Evolutionary conservation across 164 flowering plant species (phyloP).

Genomic region (Amborella trichopoda): DNA sequence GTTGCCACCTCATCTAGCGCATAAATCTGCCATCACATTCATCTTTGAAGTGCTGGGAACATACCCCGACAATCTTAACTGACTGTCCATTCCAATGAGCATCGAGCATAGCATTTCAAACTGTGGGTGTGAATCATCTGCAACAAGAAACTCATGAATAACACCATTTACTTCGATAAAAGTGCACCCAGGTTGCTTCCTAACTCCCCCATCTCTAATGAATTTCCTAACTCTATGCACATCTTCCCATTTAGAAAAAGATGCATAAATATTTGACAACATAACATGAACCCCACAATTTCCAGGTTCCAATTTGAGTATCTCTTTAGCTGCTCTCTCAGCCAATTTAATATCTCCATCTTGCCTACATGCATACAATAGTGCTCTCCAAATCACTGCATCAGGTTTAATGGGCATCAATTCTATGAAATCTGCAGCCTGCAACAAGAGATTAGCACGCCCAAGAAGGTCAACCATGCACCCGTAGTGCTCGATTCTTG

Average conservation of each 20-base stretch:
- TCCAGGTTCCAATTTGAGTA: slow-evolving; percentile 21
- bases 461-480: too few species aligned
- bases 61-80: too few species aligned
- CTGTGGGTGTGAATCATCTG: slow-evolving; percentile 17
- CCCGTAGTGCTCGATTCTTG: too few species aligned
- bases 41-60: too few species aligned
- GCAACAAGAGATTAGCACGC: slow-evolving; percentile 20
- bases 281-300: slow-evolving; percentile 20
- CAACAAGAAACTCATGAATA: slow-evolving; percentile 21
- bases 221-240: slow-evolving; percentile 19
- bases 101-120: too few species aligned
- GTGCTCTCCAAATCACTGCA: slow-evolving; percentile 24
- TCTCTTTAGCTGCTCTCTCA: slow-evolving; percentile 15
- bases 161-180: slow-evolving; percentile 21
- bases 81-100: too few species aligned
- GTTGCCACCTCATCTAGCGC: too few species aligned
- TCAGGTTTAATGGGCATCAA: slow-evolving; percentile 23
- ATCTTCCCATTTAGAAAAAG: slow-evolving; percentile 22
- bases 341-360: slow-evolving; percentile 16
- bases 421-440: slow-evolving; percentile 16
- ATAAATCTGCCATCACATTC: too few species aligned
- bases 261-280: slow-evolving; percentile 21
- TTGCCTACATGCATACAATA: slow-evolving; percentile 19
- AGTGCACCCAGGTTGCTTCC: slow-evolving; percentile 23
- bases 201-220: slow-evolving; percentile 12